phyloP scores from a whole-genome alignment of 75 land plant species.

The Gnetum montanum region DNA sequence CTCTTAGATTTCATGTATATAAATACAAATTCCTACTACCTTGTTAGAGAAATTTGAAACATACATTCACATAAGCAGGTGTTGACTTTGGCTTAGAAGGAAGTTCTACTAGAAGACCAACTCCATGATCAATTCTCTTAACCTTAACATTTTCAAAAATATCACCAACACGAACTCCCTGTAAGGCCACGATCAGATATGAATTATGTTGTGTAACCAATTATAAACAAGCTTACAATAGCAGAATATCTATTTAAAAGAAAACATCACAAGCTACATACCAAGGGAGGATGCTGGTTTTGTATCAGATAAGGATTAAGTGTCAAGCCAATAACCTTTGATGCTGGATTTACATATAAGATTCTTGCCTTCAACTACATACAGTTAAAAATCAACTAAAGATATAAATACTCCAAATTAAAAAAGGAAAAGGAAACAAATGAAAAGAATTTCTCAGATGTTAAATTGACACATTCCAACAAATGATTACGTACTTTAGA shows the following conservation, averaged over 20 bases:
- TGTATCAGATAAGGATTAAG: conserved; percentile 66
- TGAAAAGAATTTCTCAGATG: not conserved
- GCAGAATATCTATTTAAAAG: no score
- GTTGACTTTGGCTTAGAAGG: conserved; percentile 38
- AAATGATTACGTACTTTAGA: conserved; percentile 11
- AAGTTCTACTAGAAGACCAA: conserved; percentile 77
- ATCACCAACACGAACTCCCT: conserved; percentile 54
- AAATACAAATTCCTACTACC: not conserved
- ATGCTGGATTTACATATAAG: conserved; percentile 71
- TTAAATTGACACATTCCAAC: no score
- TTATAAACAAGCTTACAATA: no score
- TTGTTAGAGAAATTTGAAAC: conserved; percentile 3
- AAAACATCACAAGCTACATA: no score
- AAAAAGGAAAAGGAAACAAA: not conserved
- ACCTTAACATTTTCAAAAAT: conserved; percentile 58
- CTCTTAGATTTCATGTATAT: not conserved
- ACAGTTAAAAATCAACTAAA: not conserved
- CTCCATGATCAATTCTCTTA: conserved; percentile 62
- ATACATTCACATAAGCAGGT: conserved; percentile 78
- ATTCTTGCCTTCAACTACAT: conserved; percentile 84
- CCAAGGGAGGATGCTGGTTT: conserved; percentile 22
- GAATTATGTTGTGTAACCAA: no score
- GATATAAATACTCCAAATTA: not conserved
- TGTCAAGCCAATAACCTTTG: conserved; percentile 78
- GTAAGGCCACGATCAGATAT: conserved; percentile 1